phyloP scores from a whole-genome alignment of 2,329 filamentous ascomycete genomes.

The Pyrenophora teres region DNA sequence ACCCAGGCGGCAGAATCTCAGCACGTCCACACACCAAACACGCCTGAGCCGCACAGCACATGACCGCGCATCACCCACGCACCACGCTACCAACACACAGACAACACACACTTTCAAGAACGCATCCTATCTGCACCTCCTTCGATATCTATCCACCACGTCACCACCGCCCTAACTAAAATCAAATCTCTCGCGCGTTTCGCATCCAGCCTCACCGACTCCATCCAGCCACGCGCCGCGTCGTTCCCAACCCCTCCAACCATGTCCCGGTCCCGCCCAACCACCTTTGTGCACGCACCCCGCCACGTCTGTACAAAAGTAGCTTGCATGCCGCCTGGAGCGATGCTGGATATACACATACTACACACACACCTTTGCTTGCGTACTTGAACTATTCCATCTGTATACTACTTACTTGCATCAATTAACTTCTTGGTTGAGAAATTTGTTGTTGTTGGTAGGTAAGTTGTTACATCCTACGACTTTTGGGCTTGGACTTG shows the following conservation, averaged over 20 bases:
- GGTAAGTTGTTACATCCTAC: too few species aligned
- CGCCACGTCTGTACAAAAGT: conserved; percentile 37
- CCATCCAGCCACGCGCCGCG: conserved; percentile 12
- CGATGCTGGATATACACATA: conserved; percentile 1
- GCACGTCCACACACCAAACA: too few species aligned
- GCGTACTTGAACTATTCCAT: conserved; percentile 14
- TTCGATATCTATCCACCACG: background rate
- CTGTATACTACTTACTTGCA: background rate
- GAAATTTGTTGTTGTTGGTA: conserved; percentile 1
- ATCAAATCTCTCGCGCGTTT: conserved; percentile 7
- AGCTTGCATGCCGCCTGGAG: conserved; percentile 24
- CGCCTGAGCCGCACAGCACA: background rate
- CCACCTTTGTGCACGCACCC: conserved; percentile 31
- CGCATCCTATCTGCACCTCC: background rate
- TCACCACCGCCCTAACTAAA: conserved; percentile 3
- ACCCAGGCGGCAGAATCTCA: too few species aligned
- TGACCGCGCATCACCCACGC: conserved; percentile 10
- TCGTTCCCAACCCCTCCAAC: conserved; percentile 13
- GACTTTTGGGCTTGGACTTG: too few species aligned
- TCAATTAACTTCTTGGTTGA: background rate
- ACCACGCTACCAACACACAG: background rate
- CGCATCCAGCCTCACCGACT: conserved; percentile 20
- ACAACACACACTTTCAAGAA: background rate
- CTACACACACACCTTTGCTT: conserved; percentile 8
- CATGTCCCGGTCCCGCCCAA: conserved; percentile 22